A percentile compares a stretch with the other conserved stretches of the same genome.
Evolutionary conservation across 2,329 filamentous ascomycete species (phyloP).

Genomic region (Mycosphaerella sp.): DNA sequence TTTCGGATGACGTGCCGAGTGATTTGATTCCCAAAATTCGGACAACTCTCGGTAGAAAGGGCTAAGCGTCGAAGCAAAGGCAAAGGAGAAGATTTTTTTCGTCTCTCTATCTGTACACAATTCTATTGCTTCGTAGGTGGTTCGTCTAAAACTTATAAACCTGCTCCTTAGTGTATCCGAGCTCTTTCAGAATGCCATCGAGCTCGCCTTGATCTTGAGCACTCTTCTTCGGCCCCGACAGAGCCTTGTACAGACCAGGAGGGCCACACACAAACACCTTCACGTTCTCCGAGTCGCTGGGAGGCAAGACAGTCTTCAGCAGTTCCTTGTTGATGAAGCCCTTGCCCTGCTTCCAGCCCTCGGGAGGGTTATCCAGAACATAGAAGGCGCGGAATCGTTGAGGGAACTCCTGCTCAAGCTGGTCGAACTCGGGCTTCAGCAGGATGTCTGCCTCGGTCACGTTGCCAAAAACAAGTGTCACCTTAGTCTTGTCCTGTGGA

Average conservation of each 20-base stretch:
- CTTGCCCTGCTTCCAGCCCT: conserved; percentile 68
- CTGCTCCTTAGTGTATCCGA: conserved; percentile 81
- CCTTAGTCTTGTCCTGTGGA: conserved; percentile 94
- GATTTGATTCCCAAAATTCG: no score
- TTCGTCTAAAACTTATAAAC: conserved; percentile 83
- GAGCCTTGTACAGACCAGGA: conserved; percentile 85
- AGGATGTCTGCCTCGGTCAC: conserved; percentile 84
- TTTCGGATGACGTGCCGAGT: no score
- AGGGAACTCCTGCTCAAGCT: conserved; percentile 91
- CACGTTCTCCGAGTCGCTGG: conserved; percentile 74
- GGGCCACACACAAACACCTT: conserved; percentile 97
- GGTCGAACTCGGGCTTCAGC: conserved; percentile 73
- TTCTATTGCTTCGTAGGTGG: neutral
- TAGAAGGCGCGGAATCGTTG: conserved; percentile 95
- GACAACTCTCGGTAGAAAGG: neutral
- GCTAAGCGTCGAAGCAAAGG: neutral
- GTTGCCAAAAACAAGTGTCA: conserved; percentile 92
- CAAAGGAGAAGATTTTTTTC: neutral
- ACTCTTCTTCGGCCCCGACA: conserved; percentile 83
- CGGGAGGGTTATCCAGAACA: conserved; percentile 75
- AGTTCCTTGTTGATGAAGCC: conserved; percentile 86
- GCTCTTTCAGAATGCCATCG: conserved; percentile 69
- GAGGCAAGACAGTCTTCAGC: conserved; percentile 88
- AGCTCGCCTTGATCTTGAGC: conserved; percentile 94
- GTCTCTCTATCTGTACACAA: conserved; percentile 14